A percentile compares a stretch with the other conserved stretches of the same genome.
Conservation (phyloP, 371 early-diverging fungal genomes). For the Mortierella polycephala region DNA sequence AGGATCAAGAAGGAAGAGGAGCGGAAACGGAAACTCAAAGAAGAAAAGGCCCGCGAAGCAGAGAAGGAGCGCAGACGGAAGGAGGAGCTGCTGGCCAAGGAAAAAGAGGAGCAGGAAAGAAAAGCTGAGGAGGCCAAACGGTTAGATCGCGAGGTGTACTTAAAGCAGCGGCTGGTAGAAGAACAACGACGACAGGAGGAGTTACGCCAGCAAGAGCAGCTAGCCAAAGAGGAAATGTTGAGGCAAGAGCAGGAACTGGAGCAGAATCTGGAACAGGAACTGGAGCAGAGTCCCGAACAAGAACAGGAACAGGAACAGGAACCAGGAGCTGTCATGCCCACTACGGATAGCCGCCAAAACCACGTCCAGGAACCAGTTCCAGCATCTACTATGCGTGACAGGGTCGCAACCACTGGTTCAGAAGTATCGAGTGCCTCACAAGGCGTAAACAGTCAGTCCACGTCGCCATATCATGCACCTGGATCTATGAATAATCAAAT, state of each 20-base stretch:
- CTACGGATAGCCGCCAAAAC: not conserved
- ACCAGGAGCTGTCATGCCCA: slow-evolving; percentile 1
- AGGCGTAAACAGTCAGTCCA: slow-evolving; percentile 5
- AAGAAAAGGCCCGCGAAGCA: slow-evolving; percentile 64
- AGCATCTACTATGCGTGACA: not conserved
- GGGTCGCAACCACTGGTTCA: not conserved
- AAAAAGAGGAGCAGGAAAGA: slow-evolving; percentile 62
- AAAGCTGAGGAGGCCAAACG: slow-evolving; percentile 58
- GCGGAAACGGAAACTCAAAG: slow-evolving; percentile 63
- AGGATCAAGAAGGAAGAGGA: slow-evolving; percentile 66
- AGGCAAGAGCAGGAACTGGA: slow-evolving; percentile 27
- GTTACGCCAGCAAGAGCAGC: slow-evolving; percentile 54
- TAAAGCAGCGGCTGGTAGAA: slow-evolving; percentile 50
- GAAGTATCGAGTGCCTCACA: slow-evolving; percentile 4
- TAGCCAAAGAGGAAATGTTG: slow-evolving; percentile 45
- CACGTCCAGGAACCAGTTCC: not conserved
- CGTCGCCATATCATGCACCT: slow-evolving; percentile 6
- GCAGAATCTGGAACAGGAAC: not conserved
- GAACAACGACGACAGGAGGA: slow-evolving; percentile 55
- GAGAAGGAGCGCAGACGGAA: slow-evolving; percentile 70
- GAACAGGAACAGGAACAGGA: slow-evolving; percentile 2
- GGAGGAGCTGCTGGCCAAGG: slow-evolving; percentile 69
- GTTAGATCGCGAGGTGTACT: slow-evolving; percentile 52
- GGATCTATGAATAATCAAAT: slow-evolving; percentile 10
- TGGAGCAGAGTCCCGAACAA: not conserved